Base-by-base conservation (phyloP, 2,329 filamentous ascomycete species). In the Colletotrichum sansevieriae region DNA sequence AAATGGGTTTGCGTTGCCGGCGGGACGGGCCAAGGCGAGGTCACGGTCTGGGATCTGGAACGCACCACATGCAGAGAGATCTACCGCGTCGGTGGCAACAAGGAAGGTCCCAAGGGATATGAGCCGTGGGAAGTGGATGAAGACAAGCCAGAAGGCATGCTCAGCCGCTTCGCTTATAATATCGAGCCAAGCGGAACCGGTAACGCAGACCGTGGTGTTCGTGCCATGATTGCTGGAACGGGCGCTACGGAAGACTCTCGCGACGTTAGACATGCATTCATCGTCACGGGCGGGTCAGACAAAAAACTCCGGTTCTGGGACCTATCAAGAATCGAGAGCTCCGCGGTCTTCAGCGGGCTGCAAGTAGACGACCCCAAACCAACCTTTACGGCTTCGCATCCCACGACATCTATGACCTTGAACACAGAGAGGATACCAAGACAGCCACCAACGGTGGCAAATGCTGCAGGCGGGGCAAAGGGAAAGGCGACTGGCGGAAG, bases 301-400 rank as follows among this genome's bases (percentile, higher is more conserved):
- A 93, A 92, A 80, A 96, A 93, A 79, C 87, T 99, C 18, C 90
- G 96, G 10, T 98, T 97, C 80, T 99, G 96, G 96, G 95, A 99
- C 76, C 85, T 96, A 13, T 85, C 89, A 10, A 90, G 90, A 10
- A 86, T 93, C 10, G 94, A 97, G 75, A 88, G 90, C 68, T 97
- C 93, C 46, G 85, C 87, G 64, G 87, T 98, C 13, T 91, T 97
- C 71, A 97, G 92, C 76, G 95, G 95, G 0, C 83, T 94, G 11
- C 88, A 89, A 65, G 80, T 83, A 2, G 91, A 94, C 39, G 91
- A 94, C 67, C 83, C 87, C 39, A 90, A 89, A 76, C 92, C 94
- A n/a, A 87, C 87, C 10, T 98, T 95, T 76, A 86, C 88, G 5
- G 83, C 87, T 1, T 83, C 86, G 15, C 87, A 92, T 71, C 88